A percentile compares a stretch with the other conserved stretches of the same genome.
Evolutionary conservation across 148 eudicot species (phyloP).

Genomic region (Chenopodium quinoa): DNA sequence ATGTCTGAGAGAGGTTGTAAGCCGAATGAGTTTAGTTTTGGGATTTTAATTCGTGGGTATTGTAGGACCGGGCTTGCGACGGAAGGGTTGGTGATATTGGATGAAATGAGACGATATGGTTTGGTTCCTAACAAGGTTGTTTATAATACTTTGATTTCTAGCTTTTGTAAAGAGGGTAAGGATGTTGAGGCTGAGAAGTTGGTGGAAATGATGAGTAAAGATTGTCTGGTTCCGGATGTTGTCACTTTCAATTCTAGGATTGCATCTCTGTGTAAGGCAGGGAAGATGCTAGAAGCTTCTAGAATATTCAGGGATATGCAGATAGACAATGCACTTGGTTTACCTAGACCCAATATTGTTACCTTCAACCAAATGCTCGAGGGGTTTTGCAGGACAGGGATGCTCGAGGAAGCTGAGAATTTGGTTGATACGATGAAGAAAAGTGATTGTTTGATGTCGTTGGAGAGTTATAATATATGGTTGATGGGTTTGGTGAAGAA

Average conservation of each 20-base stretch:
- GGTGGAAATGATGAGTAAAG: slow-evolving; percentile 78
- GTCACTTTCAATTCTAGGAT: slow-evolving; percentile 93
- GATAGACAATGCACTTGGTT: slow-evolving; percentile 57
- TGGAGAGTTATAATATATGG: slow-evolving; percentile 80
- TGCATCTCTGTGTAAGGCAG: slow-evolving; percentile 63
- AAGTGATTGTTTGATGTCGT: slow-evolving; percentile 34
- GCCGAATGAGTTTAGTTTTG: slow-evolving; percentile 78
- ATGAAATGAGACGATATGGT: slow-evolving; percentile 46
- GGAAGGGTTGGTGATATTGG: slow-evolving; percentile 57
- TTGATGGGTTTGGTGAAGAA: slow-evolving; percentile 65
- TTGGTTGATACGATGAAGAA: slow-evolving; percentile 67
- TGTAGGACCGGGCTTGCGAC: slow-evolving; percentile 50
- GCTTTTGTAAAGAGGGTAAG: slow-evolving; percentile 71
- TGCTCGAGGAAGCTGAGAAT: slow-evolving; percentile 78
- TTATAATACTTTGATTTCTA: slow-evolving; percentile 76
- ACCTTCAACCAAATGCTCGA: slow-evolving; percentile 73
- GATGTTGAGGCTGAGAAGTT: slow-evolving; percentile 73
- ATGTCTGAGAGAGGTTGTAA: slow-evolving; percentile 72
- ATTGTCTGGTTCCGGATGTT: slow-evolving; percentile 67
- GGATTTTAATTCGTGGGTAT: slow-evolving; percentile 83
- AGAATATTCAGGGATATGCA: slow-evolving; percentile 95
- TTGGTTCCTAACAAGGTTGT: slow-evolving; percentile 53
- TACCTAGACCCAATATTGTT: slow-evolving; percentile 65
- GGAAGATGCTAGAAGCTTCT: slow-evolving; percentile 85
- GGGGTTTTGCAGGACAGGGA: slow-evolving; percentile 71